Percentiles rank a stretch among this genome's conserved stretches.
These are phyloP conservation scores for Ophiostoma ips DNA, from an alignment of 2,329 filamentous ascomycete species.

Conservation along the genomic window DNA sequence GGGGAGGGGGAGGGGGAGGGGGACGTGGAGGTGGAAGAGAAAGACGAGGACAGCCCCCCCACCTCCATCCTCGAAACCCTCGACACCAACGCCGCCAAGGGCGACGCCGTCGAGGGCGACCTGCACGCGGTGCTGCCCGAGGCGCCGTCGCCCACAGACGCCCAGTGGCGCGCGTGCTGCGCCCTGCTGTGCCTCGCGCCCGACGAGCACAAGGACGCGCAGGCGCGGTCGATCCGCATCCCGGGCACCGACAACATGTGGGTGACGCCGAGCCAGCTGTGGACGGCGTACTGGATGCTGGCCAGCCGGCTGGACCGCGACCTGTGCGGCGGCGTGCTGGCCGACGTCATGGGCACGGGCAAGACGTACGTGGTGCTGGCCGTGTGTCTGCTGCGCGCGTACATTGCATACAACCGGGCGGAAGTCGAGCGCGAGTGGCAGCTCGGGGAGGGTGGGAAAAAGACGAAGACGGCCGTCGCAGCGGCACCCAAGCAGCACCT, in stretches of 20 bases:
- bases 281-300: constrained; percentile 16
- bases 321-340: constrained; percentile 14
- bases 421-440: constrained; percentile 16
- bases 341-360: constrained; percentile 16
- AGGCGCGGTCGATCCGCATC: constrained; percentile 11
- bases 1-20: background rate
- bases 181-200: constrained; percentile 12
- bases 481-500: constrained; percentile 11
- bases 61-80: constrained; percentile 11
- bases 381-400: constrained; percentile 12
- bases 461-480: constrained; percentile 3
- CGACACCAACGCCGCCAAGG: constrained; percentile 13
- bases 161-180: constrained; percentile 13
- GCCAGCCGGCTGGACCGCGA: constrained; percentile 11
- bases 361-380: constrained; percentile 15
- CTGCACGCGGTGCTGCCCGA: constrained; percentile 13
- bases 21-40: background rate
- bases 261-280: constrained; percentile 15
- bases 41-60: background rate
- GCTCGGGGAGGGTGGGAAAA: constrained; percentile 8
- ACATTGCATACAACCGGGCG: constrained; percentile 14
- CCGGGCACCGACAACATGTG: constrained; percentile 14
- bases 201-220: constrained; percentile 11
- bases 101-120: constrained; percentile 14
- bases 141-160: constrained; percentile 10